Evolutionary conservation across 208 protist genomes (phyloP).

Genomic region (Leishmania major): DNA sequence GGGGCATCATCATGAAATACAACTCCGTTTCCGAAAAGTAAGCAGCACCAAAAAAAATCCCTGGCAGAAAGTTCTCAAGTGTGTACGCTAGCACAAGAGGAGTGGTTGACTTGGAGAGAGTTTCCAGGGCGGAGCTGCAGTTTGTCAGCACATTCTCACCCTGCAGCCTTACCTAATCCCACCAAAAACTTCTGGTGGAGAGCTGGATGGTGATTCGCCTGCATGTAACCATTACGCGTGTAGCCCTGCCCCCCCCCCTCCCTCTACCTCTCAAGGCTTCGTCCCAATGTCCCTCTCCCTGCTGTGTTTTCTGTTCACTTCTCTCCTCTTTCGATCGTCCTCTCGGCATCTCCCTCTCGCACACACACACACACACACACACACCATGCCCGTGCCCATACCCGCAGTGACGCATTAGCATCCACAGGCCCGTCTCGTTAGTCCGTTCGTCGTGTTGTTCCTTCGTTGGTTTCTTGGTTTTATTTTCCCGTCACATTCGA

Average conservation of each 20-base stretch:
- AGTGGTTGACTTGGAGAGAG: background rate
- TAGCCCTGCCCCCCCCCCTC: no score
- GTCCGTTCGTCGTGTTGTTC: background rate
- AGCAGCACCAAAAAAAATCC: background rate
- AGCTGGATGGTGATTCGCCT: background rate
- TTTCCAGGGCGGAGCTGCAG: background rate
- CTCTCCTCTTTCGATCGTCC: background rate
- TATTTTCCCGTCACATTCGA: no score
- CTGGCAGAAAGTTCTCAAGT: background rate
- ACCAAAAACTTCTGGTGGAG: background rate
- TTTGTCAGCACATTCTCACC: background rate
- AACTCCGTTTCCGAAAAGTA: background rate
- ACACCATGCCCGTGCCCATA: background rate
- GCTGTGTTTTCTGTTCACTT: background rate
- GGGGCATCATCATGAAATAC: background rate
- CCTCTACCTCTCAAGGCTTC: background rate
- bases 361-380: no score
- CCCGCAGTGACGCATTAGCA: background rate
- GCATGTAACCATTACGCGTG: background rate
- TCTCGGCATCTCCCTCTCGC: background rate
- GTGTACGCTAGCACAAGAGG: background rate
- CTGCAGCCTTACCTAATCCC: background rate
- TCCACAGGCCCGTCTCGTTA: background rate
- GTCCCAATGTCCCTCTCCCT: no score
- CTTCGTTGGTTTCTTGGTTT: background rate